Evolutionary conservation across 495 filamentous ascomycete species (phyloP), one percentile per base, ranked within the genome.

Genomic region (Evernia prunastri): DNA sequence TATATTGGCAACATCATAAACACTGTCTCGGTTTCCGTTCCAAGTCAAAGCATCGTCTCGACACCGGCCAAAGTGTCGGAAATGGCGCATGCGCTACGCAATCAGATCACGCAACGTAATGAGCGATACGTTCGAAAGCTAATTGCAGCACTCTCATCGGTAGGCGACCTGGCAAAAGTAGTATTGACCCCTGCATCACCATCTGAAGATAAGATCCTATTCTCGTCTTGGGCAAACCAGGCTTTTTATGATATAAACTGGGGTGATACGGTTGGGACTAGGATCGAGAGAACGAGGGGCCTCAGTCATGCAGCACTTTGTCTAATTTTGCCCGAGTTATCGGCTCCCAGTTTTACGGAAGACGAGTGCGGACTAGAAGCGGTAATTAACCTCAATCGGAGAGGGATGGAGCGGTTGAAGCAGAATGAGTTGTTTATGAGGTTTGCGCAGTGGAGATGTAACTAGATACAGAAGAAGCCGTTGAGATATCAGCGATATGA

Each of bases 191-290:
- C 13, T 35, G 1, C 35, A 36, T 36, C 53, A 17, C 15, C 29
- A 33, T 56, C 53, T 33, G 29, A 56, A 56, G 27, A 56, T 33
- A 11, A 8, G n/a, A 15, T 56, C 13, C 29, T n/a, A 27, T 33
- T 6, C 33, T 25, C 27, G 15, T 56, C 53, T 13, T 33, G 27
- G 53, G 35, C 6, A 17, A 56, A 56, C 15, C 53, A 17, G 53
- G n/a, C 13, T 12, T 56, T 13, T n/a, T 56, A 56, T 25, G 53
- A 56, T 56, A 13, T 56, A 56, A n/a, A 56, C n/a, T 56, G 27
- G 53, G 53, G 53, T 8, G 0, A 56, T 31, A 10, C 35, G 10
- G 13, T 56, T 8, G 53, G 27, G 10, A 18, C 27, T 33, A 56
- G 27, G 27, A 56, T 56, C n/a, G 53, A 56, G 27, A 56, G 53